Percentiles rank a stretch among this genome's conserved stretches.
These are phyloP conservation scores for Lodderomyces metapsilosis DNA, from an alignment of 1,139 yeast genomes.

Conservation along the genomic window DNA sequence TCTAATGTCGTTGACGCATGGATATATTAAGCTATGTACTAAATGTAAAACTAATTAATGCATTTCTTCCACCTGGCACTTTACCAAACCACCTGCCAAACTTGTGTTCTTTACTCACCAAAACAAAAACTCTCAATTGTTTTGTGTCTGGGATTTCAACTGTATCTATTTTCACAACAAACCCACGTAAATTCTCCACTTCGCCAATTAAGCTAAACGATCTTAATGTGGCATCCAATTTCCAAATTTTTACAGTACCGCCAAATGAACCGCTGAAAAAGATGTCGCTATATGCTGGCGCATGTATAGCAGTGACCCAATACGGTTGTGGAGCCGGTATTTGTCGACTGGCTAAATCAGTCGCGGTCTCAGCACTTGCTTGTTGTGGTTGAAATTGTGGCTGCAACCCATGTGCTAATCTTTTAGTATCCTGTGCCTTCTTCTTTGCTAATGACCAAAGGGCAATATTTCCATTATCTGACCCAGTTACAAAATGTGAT, in stretches of 20 bases:
- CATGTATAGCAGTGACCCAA: slow-evolving; percentile 79
- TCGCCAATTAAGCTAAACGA: slow-evolving; percentile 55
- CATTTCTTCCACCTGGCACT: slow-evolving; percentile 41
- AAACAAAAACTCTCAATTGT: slow-evolving; percentile 58
- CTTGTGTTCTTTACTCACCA: slow-evolving; percentile 80
- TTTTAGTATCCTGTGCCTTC: slow-evolving; percentile 70
- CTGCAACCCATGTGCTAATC: slow-evolving; percentile 77
- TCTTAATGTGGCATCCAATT: slow-evolving; percentile 57
- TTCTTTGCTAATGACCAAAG: slow-evolving; percentile 90
- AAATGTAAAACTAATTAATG: slow-evolving; percentile 39
- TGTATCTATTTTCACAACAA: slow-evolving; percentile 65
- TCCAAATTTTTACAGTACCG: slow-evolving; percentile 79
- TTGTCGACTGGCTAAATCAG: slow-evolving; percentile 42
- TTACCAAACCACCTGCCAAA: slow-evolving; percentile 76
- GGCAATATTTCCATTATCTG: slow-evolving; percentile 86
- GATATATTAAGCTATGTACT: slow-evolving; percentile 26
- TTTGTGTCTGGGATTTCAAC: slow-evolving; percentile 56
- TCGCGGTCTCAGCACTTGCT: slow-evolving; percentile 69
- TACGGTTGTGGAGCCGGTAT: slow-evolving; percentile 74
- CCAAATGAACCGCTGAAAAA: slow-evolving; percentile 88
- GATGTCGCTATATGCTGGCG: slow-evolving; percentile 86
- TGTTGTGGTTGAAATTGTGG: slow-evolving; percentile 45
- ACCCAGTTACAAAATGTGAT: slow-evolving; percentile 88
- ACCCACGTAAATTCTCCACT: slow-evolving; percentile 63
- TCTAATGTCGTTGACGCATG: not conserved